phyloP scores from a whole-genome alignment of 108 stramenopile species.

The Aurantiochytrium sp. region DNA sequence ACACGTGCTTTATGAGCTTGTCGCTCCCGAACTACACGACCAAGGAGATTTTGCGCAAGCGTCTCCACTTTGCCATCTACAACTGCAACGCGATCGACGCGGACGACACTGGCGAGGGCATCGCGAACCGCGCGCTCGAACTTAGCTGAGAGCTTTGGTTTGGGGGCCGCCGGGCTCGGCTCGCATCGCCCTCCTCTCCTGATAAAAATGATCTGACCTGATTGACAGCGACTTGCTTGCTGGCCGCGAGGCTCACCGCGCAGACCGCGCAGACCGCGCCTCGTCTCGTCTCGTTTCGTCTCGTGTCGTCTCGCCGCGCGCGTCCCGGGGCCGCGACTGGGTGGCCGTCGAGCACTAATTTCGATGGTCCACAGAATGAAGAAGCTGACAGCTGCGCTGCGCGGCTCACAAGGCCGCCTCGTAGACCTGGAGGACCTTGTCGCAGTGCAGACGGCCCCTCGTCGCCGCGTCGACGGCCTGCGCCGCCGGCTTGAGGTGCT shows the following conservation, averaged over 20 bases:
- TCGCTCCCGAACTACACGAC: neutral
- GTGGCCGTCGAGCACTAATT: too few relatives aligned
- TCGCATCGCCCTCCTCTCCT: neutral
- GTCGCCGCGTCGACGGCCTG: neutral
- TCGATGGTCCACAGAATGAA: too few relatives aligned
- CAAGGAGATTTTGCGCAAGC: constrained; percentile 14
- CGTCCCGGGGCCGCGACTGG: too few relatives aligned
- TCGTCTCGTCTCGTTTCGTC: too few relatives aligned
- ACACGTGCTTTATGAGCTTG: neutral
- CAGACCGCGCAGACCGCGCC: too few relatives aligned
- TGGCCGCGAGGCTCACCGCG: too few relatives aligned
- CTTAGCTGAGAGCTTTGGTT: neutral
- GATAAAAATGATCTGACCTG: neutral
- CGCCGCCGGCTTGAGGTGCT: neutral
- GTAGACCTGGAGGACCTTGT: neutral
- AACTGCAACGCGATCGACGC: constrained; percentile 16
- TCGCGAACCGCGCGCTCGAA: neutral
- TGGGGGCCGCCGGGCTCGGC: neutral
- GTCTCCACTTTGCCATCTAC: neutral
- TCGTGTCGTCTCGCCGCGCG: too few relatives aligned
- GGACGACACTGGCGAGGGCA: neutral
- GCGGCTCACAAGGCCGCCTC: too few relatives aligned
- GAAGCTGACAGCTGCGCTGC: too few relatives aligned
- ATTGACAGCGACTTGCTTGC: too few relatives aligned
- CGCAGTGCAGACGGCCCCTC: neutral